Evolutionary conservation across 495 filamentous ascomycete species (phyloP).

Genomic region (Talaromyces stipitatus): DNA sequence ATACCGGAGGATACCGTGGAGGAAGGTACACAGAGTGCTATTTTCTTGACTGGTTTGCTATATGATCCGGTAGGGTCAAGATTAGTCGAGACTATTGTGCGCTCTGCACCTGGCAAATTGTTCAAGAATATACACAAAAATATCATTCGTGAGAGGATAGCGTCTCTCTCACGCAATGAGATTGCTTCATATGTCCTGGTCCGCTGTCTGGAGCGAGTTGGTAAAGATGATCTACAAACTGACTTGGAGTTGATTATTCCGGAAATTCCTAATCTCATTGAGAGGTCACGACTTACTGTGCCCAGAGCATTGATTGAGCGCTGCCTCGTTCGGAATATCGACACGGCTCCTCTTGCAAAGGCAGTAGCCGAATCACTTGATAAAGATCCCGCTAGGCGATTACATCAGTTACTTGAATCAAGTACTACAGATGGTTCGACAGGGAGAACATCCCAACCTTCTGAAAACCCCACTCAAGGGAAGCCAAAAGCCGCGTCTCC

Average conservation of each 20-base stretch:
- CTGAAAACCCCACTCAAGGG: constrained; percentile 28
- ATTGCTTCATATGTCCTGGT: constrained; percentile 81
- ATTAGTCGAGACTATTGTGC: constrained; percentile 77
- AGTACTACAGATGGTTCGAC: constrained; percentile 22
- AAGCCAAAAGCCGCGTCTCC: constrained; percentile 21
- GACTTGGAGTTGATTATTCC: constrained; percentile 61
- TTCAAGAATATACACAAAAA: constrained; percentile 78
- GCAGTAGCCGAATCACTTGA: constrained; percentile 53
- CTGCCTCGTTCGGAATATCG: constrained; percentile 58
- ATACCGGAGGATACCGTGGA: constrained; percentile 57
- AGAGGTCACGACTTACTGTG: constrained; percentile 66
- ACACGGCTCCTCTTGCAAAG: constrained; percentile 52
- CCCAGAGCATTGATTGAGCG: constrained; percentile 77
- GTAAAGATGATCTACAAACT: constrained; percentile 70
- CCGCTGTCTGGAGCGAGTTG: constrained; percentile 69
- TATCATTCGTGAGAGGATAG: constrained; percentile 67
- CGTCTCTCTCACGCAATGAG: constrained; percentile 74
- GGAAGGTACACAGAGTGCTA: constrained; percentile 49
- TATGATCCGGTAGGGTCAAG: constrained; percentile 88
- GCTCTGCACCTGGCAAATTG: constrained; percentile 69
- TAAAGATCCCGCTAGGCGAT: constrained; percentile 42
- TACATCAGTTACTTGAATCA: constrained; percentile 51
- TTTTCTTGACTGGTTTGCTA: constrained; percentile 75
- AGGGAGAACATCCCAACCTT: constrained; percentile 23
- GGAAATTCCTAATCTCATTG: constrained; percentile 59